These are phyloP conservation scores for Termitomyces bulborhizus DNA, from an alignment of 768 basidiomycete species.

Conservation along the genomic window DNA sequence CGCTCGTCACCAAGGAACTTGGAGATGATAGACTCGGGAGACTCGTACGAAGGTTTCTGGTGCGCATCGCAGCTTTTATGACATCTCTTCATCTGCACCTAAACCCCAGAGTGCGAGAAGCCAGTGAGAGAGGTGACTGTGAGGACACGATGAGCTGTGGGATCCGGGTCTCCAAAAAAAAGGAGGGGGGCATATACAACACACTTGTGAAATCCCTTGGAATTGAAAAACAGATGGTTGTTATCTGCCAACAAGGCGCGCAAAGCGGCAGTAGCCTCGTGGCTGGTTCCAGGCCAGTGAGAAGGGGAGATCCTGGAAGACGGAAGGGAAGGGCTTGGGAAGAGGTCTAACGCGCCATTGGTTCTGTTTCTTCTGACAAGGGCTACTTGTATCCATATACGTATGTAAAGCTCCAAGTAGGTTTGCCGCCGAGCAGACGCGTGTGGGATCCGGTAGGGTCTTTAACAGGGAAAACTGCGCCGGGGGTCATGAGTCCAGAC, in stretches of 20 bases:
- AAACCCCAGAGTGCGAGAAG: slow-evolving; percentile 53
- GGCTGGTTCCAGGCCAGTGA: slow-evolving; percentile 26
- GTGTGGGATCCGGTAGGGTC: too few species aligned
- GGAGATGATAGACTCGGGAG: slow-evolving; percentile 39
- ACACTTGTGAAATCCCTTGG: slow-evolving; percentile 30
- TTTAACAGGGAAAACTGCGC: too few species aligned
- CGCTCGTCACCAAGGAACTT: slow-evolving; percentile 52
- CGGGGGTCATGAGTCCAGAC: too few species aligned
- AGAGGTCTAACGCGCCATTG: slow-evolving; percentile 9
- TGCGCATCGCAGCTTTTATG: slow-evolving; percentile 27
- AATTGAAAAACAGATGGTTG: slow-evolving; percentile 52
- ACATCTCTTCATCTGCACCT: slow-evolving; percentile 39
- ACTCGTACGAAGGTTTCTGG: slow-evolving; percentile 30
- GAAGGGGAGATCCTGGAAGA: slow-evolving; percentile 23
- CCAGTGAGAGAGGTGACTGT: slow-evolving; percentile 50
- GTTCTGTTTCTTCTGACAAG: neutral
- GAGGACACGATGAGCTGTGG: neutral
- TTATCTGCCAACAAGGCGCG: slow-evolving; percentile 40
- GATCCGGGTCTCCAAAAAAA: slow-evolving; percentile 22
- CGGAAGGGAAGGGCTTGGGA: slow-evolving; percentile 13
- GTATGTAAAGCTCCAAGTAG: neutral
- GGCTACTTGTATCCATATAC: neutral
- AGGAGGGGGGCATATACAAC: slow-evolving; percentile 5
- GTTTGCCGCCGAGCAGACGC: too few species aligned
- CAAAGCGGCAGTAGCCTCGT: slow-evolving; percentile 32